These are phyloP conservation scores for Secale cereale DNA, from an alignment of 176 grass and related monocot species.

Conservation along the genomic window DNA sequence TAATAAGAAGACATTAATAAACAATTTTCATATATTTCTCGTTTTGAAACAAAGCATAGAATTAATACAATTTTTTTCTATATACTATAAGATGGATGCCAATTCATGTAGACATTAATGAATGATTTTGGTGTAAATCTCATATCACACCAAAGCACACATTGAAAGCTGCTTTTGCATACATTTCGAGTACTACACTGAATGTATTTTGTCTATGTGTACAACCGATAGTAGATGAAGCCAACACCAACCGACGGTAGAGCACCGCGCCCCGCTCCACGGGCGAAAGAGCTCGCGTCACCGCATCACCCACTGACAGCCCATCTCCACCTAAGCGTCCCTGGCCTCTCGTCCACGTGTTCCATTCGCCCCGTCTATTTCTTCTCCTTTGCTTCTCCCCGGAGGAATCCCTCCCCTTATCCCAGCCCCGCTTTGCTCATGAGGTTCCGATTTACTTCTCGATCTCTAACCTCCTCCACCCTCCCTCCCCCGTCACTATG, in stretches of 20 bases:
- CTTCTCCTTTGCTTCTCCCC: background rate
- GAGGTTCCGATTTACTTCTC: too few species aligned
- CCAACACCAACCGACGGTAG: background rate
- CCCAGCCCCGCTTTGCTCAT: conserved; percentile 42
- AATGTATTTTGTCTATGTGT: background rate
- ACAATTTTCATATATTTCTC: too few species aligned
- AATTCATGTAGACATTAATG: too few species aligned
- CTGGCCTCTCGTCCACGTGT: background rate
- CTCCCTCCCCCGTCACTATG: too few species aligned
- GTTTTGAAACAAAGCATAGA: too few species aligned
- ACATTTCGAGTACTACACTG: background rate
- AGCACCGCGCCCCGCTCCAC: background rate
- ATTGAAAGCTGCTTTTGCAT: background rate
- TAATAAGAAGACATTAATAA: too few species aligned
- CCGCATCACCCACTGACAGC: background rate
- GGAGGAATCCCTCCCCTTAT: conserved; percentile 19
- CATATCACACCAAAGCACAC: too few species aligned
- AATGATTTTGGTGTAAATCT: too few species aligned
- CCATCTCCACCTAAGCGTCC: background rate
- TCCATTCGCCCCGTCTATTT: background rate
- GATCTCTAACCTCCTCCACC: too few species aligned
- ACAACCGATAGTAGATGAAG: background rate
- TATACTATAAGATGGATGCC: too few species aligned
- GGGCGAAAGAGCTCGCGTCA: background rate
- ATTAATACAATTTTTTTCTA: too few species aligned